phyloP scores from a whole-genome alignment of 2,329 filamentous ascomycete genomes.

The Didymella sp. region DNA sequence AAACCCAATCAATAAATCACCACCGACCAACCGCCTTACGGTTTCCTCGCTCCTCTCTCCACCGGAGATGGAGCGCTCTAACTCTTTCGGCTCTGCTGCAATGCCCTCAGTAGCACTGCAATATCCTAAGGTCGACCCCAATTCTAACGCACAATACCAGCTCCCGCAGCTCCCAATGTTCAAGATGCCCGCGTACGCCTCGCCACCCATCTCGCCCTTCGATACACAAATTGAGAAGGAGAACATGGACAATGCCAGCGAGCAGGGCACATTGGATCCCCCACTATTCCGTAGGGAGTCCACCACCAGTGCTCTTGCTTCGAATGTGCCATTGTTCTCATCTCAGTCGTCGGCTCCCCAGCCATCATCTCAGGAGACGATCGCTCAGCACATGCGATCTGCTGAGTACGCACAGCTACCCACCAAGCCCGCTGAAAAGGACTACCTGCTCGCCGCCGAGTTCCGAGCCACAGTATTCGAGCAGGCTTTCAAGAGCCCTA shows the following conservation, averaged over 20 bases:
- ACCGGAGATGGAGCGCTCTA: slow-evolving; percentile 50
- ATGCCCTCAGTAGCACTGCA: slow-evolving; percentile 30
- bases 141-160: slow-evolving; percentile 26
- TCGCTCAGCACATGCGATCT: slow-evolving; percentile 47
- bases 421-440: slow-evolving; percentile 45
- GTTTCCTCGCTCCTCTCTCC: slow-evolving; percentile 52
- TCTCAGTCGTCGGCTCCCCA: slow-evolving; percentile 14
- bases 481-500: slow-evolving; percentile 50
- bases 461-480: slow-evolving; percentile 46
- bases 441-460: slow-evolving; percentile 47
- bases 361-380: slow-evolving; percentile 33
- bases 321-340: slow-evolving; percentile 46
- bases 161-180: slow-evolving; percentile 21
- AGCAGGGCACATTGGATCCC: slow-evolving; percentile 43
- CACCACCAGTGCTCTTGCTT: slow-evolving; percentile 34
- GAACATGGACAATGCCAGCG: slow-evolving; percentile 41
- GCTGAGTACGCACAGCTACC: slow-evolving; percentile 37
- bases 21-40: slow-evolving; percentile 43
- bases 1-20: slow-evolving; percentile 37
- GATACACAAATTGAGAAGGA: slow-evolving; percentile 47
- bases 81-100: slow-evolving; percentile 51
- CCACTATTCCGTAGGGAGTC: slow-evolving; percentile 41
- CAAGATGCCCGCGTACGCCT: slow-evolving; percentile 44
- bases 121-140: slow-evolving; percentile 22
- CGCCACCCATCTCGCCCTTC: slow-evolving; percentile 51